phyloP scores from a whole-genome alignment of 805 yeast genomes.

The Vanderwaltozyma tropicalis region DNA sequence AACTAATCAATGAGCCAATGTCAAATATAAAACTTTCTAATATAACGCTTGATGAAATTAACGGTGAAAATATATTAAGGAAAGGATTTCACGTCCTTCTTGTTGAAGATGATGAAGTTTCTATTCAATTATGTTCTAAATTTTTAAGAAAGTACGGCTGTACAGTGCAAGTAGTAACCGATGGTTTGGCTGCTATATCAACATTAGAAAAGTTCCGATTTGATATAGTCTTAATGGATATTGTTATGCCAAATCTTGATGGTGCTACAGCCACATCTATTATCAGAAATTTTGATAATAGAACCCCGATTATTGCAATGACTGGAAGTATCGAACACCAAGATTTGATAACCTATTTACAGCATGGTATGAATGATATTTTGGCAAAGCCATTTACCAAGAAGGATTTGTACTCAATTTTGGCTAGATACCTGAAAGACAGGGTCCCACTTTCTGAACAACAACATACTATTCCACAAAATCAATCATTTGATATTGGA shows the following conservation, averaged over 20 bases:
- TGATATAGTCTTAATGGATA: slow-evolving; percentile 77
- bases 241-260: slow-evolving; percentile 80
- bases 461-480: slow-evolving; percentile 3
- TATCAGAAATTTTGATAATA: slow-evolving; percentile 71
- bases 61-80: slow-evolving; percentile 14
- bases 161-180: slow-evolving; percentile 83
- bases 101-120: slow-evolving; percentile 74
- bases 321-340: slow-evolving; percentile 80
- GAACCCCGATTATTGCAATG: slow-evolving; percentile 90
- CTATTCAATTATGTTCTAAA: slow-evolving; percentile 73
- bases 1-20: too few relatives aligned
- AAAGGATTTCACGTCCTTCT: slow-evolving; percentile 58
- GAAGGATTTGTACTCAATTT: slow-evolving; percentile 67
- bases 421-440: slow-evolving; percentile 60
- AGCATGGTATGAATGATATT: slow-evolving; percentile 87
- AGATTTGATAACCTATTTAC: slow-evolving; percentile 68
- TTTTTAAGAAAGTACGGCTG: slow-evolving; percentile 83
- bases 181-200: slow-evolving; percentile 81
- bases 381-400: slow-evolving; percentile 90
- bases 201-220: slow-evolving; percentile 61
- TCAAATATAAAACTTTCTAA: too few relatives aligned
- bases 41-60: too few relatives aligned
- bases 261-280: slow-evolving; percentile 88
- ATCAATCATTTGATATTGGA: not conserved
- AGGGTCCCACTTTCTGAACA: slow-evolving; percentile 31